Base-by-base conservation (phyloP, 768 basidiomycete genomes). In the Tulasnella sp. region DNA sequence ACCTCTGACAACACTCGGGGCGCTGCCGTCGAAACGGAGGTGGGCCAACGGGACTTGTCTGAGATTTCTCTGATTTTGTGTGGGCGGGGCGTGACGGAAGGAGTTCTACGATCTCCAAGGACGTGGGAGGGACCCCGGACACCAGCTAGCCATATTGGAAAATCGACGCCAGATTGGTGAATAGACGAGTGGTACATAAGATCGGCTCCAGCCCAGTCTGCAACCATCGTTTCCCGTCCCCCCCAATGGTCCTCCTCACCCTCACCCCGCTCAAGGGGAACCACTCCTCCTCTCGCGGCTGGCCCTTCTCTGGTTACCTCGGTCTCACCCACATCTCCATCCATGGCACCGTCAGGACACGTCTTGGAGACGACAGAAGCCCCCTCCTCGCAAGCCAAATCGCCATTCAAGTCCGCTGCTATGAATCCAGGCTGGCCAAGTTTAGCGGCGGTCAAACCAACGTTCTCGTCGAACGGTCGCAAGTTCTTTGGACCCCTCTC, bases 241-340 rank as follows among this genome's bases (percentile, higher is more conserved):
- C 59, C 62, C 59, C 62, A 58, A 86, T 87, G 85, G 82, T 87
- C 68, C 77, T 79, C 62, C 74, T 87, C 65, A 67, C 75, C 63
- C 77, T 89, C 64, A 68, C 76, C 72, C 82, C 83, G 56, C 69
- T 78, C 61, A 81, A 80, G 74, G 83, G 82, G 64, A 86, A 85
- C 69, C 73, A 79, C 62, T 27, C 37, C 32, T 79, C 78, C 60
- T 74, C 78, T 57, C 77, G 80, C 55, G 83, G 76, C 69, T 90
- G 86, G 69, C 87, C 88, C 49, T 73, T 79, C 74, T 69, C 72
- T 54, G 88, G 88, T 66, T 83, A 80, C 70, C 81, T 90, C 62
- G 88, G 85, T 62, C 75, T 91, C 65, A 88, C 85, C 41, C 80
- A 83, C 56, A 72, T 90, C 70, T 78, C 76, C 64, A 77, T 87